Evolutionary conservation across 177 flowering plant species (phyloP).

Genomic region (Vitis hybrid): DNA sequence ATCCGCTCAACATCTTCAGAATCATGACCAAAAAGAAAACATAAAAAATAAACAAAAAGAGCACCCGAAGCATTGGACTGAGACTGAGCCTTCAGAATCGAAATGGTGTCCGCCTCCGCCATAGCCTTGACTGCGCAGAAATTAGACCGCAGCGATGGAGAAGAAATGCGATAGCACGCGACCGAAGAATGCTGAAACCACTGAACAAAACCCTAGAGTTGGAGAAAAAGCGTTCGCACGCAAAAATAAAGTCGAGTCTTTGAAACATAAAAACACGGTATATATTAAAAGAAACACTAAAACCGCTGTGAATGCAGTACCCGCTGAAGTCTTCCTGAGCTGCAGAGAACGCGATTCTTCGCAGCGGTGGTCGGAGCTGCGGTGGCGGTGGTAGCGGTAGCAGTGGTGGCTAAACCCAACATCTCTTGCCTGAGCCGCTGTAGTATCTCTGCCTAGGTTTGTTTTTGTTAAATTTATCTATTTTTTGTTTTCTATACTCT

Average conservation of each 20-base stretch:
- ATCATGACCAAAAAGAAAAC: background rate
- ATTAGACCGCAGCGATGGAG: conserved; percentile 15
- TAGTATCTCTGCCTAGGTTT: no score
- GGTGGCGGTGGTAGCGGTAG: no score
- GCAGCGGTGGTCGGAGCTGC: no score
- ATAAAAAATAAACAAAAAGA: background rate
- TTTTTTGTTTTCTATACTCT: background rate
- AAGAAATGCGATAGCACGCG: conserved; percentile 7
- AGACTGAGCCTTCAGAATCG: conserved; percentile 12
- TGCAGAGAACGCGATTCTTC: no score
- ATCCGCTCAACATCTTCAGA: background rate
- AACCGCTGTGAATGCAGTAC: no score
- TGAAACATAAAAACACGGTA: background rate
- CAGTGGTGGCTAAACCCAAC: no score
- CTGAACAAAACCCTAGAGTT: background rate
- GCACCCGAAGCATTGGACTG: conserved; percentile 20
- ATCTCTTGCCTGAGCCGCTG: no score
- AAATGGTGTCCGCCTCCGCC: conserved; percentile 26
- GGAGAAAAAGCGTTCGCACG: background rate
- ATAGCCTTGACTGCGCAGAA: conserved; percentile 24
- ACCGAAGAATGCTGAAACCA: conserved; percentile 15
- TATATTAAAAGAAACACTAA: no score
- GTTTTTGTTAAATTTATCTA: background rate
- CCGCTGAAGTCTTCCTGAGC: no score
- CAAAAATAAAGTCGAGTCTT: background rate